Evolutionary conservation across 208 protist species (phyloP).

Genomic region (Trypanosoma conorhini): DNA sequence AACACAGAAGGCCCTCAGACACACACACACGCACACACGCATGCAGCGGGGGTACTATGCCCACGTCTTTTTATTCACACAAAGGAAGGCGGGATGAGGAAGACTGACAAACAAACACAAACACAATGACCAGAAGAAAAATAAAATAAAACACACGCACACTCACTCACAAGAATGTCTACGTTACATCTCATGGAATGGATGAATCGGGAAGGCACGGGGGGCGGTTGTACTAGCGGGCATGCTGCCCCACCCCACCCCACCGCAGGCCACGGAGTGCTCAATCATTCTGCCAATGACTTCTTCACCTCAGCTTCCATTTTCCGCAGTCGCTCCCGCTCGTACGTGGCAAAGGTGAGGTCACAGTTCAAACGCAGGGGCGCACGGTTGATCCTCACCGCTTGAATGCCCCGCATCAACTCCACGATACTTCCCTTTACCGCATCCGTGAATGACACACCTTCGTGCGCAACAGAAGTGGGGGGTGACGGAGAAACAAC

Average conservation of each 20-base stretch:
- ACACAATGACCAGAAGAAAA: slow-evolving; percentile 8
- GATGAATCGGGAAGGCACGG: background rate
- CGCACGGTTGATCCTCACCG: slow-evolving; percentile 42
- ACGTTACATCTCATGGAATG: background rate
- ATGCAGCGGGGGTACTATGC: background rate
- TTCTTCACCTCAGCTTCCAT: background rate
- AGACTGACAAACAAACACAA: background rate
- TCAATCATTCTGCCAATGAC: background rate
- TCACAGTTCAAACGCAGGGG: slow-evolving; percentile 55
- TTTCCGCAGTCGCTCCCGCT: slow-evolving; percentile 35
- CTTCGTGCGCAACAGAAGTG: background rate
- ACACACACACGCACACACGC: no score
- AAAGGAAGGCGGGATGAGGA: background rate
- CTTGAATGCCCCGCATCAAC: slow-evolving; percentile 27
- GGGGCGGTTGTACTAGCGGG: background rate
- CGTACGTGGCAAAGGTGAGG: slow-evolving; percentile 67
- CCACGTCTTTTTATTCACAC: no score
- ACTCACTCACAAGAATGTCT: background rate
- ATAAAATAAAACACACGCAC: background rate
- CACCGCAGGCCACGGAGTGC: background rate
- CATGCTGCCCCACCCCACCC: background rate
- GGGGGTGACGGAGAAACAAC: background rate
- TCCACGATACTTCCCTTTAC: slow-evolving; percentile 20
- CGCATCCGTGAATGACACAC: slow-evolving; percentile 8
- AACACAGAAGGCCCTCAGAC: background rate